Conservation (phyloP, 768 basidiomycete genomes). For the Boletus huronensis region DNA sequence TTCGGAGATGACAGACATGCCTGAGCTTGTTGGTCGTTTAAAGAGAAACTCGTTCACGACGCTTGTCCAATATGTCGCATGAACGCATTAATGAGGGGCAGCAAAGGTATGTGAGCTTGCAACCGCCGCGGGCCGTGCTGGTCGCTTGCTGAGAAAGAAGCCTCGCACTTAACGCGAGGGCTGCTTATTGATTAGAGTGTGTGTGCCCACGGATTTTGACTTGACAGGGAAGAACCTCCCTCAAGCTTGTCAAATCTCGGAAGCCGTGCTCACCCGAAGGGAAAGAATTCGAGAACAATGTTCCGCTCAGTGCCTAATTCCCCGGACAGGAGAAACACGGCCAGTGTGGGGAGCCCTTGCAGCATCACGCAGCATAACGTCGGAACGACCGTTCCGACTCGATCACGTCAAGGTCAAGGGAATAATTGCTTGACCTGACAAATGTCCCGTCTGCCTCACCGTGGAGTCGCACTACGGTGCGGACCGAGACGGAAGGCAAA, state of each 20-base stretch:
- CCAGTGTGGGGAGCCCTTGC: background rate
- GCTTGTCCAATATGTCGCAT: background rate
- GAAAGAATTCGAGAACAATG: background rate
- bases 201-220: conserved; percentile 16
- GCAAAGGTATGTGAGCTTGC: background rate
- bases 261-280: conserved; percentile 10
- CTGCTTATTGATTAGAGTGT: conserved; percentile 6
- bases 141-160: conserved; percentile 8
- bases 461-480: conserved; percentile 3
- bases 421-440: background rate
- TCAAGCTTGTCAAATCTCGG: conserved; percentile 15
- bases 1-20: conserved; percentile 5
- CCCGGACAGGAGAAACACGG: conserved; percentile 17
- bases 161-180: conserved; percentile 21
- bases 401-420: no score
- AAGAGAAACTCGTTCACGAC: background rate
- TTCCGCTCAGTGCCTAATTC: conserved; percentile 15
- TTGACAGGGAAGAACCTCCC: conserved; percentile 2
- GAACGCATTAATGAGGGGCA: conserved; percentile 5
- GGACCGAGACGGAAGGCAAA: conserved; percentile 16
- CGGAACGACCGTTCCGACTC: conserved; percentile 18
- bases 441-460: conserved; percentile 12
- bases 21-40: background rate
- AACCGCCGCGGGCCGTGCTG: conserved; percentile 17
- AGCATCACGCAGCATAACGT: background rate